Evolutionary conservation across 306 rosid genomes (phyloP).

Genomic region (Quercus ilex): DNA sequence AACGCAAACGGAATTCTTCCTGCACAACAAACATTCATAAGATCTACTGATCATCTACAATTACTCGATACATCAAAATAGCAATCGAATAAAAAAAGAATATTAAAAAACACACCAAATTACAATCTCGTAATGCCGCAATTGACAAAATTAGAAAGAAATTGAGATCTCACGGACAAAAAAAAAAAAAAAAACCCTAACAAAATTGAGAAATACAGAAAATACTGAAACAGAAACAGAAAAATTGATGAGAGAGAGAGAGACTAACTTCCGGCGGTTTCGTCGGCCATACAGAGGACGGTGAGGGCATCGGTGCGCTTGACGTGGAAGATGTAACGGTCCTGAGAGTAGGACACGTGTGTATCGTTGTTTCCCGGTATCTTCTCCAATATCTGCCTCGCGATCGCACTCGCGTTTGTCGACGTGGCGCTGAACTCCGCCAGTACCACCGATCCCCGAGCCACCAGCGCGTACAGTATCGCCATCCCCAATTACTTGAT

Average conservation of each 20-base stretch:
- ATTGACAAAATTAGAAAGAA: too few species aligned
- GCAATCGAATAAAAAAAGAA: too few species aligned
- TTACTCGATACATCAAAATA: too few species aligned
- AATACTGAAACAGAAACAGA: too few species aligned
- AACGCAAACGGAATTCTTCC: conserved; percentile 95
- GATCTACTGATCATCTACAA: neutral
- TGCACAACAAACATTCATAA: conserved; percentile 10
- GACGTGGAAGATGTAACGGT: conserved; percentile 84
- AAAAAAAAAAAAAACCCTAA: neutral
- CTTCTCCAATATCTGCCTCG: conserved; percentile 82
- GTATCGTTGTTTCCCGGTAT: conserved; percentile 72
- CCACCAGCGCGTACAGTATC: conserved; percentile 75
- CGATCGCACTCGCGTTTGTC: conserved; percentile 80
- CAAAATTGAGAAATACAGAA: neutral
- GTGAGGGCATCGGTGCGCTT: conserved; percentile 98
- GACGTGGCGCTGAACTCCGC: conserved; percentile 76
- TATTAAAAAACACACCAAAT: too few species aligned
- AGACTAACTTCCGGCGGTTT: conserved; percentile 69
- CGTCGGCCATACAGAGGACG: conserved; percentile 98
- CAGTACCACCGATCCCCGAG: conserved; percentile 88
- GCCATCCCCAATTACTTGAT: conserved; percentile 41
- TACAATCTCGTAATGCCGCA: too few species aligned
- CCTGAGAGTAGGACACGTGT: conserved; percentile 90
- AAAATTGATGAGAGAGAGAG: neutral
- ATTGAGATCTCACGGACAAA: neutral